Percentiles rank a stretch among this genome's conserved stretches.
Evolutionary conservation across 495 filamentous ascomycete genomes (phyloP).

Genomic region (Zalerion maritima): DNA sequence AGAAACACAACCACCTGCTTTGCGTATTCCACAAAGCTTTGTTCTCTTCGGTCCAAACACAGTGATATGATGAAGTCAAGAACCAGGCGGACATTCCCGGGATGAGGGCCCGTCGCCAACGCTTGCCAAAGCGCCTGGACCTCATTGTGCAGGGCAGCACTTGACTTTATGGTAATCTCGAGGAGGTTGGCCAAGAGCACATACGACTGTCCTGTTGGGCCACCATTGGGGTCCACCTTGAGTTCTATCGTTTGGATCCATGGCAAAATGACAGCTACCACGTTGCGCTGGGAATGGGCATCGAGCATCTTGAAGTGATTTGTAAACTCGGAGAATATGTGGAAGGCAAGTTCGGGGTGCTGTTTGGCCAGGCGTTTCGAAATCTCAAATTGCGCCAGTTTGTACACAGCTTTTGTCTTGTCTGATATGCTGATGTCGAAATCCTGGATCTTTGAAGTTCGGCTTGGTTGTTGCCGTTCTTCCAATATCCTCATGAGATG

Average conservation of each 20-base stretch:
- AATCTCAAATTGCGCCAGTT: conserved; percentile 90
- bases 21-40: conserved; percentile 93
- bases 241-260: conserved; percentile 94
- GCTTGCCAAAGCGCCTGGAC: conserved; percentile 97
- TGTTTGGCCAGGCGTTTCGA: conserved; percentile 80
- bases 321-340: conserved; percentile 88
- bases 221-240: conserved; percentile 86
- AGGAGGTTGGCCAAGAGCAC: conserved; percentile 92
- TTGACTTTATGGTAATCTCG: conserved; percentile 88
- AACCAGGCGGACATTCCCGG: conserved; percentile 87
- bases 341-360: conserved; percentile 76
- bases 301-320: conserved; percentile 75
- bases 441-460: conserved; percentile 82
- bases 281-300: conserved; percentile 72
- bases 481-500: conserved; percentile 72
- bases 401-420: conserved; percentile 95
- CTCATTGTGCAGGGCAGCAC: conserved; percentile 80
- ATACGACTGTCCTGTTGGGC: conserved; percentile 78
- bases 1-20: conserved; percentile 96
- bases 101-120: conserved; percentile 80
- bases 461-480: conserved; percentile 53
- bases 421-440: conserved; percentile 97
- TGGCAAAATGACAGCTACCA: conserved; percentile 84
- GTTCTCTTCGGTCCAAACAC: conserved; percentile 83
- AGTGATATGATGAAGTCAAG: conserved; percentile 91